Base-by-base conservation (phyloP, 2,329 filamentous ascomycete genomes). In the Fonsecaea multimorphosa region DNA sequence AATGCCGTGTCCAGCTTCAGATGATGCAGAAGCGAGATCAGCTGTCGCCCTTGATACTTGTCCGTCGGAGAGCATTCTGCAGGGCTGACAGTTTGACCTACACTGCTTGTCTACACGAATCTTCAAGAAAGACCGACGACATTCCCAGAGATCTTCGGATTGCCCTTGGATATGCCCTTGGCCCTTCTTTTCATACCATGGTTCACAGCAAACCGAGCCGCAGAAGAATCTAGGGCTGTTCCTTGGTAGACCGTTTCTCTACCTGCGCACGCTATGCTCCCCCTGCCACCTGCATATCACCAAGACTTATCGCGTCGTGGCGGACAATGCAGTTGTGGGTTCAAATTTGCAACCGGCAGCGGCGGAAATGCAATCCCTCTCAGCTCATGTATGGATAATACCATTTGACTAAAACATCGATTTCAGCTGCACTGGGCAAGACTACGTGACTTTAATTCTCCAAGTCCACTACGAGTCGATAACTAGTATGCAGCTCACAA, bases 321-420 rank as follows among this genome's bases (percentile, higher is more conserved):
- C 31, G 19, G 16, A 24, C 31, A 53, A 16, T 8, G 12, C 44
- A 11, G 8, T 3, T 40, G 38, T 40, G 38, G 16, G 16, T 40
- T 40, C 38, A 40, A 40, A 40, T n/a, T 40, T 40, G 3, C n/a
- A 6, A 1, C 38, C 38, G 14, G 38, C 38, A 7, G 38, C 16
- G 38, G 38, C 16, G 44, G 44, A 49, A 49, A 24, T 49, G 44
- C 44, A 49, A 49, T 49, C 44, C 52, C 32, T 53, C 11, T 27
- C 52, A 54, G 27, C 54, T 57, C 9, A 24, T n/a, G 12, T 16
- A 57, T 36, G 44, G 44, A 24, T 24, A 9, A 24, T 49, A 24
- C 19, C 19, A 27, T 49, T 2, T 24, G 19, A 11, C 2, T 24
- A 16, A 14, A 19, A 24, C 19, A 49, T 46, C 19, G n/a, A 2